Evolutionary conservation across 108 stramenopile species (phyloP).

Genomic region (Conticribra guillardii): DNA sequence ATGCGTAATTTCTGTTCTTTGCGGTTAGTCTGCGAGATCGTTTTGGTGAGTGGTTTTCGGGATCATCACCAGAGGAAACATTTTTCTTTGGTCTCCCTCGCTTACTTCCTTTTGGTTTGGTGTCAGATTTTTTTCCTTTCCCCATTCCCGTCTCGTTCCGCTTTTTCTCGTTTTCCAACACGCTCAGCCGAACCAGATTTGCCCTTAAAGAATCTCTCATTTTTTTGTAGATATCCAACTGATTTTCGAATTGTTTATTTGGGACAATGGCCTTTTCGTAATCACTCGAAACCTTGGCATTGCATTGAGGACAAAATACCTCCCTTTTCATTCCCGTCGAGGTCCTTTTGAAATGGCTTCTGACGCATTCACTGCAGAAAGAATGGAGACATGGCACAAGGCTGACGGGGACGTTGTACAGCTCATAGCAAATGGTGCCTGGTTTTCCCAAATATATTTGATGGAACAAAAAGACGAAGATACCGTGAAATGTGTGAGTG

Average conservation of each 20-base stretch:
- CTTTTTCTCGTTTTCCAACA: constrained; percentile 16
- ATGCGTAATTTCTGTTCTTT: neutral
- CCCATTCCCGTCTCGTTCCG: neutral
- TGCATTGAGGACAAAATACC: constrained; percentile 30
- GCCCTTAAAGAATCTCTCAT: constrained; percentile 15
- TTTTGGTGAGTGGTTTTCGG: constrained; percentile 5
- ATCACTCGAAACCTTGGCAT: constrained; percentile 17
- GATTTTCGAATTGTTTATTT: constrained; percentile 18
- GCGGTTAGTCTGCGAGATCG: constrained; percentile 14
- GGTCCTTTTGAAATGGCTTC: constrained; percentile 29
- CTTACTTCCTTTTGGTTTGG: no score
- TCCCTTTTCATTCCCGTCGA: constrained; percentile 27
- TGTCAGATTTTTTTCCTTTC: no score
- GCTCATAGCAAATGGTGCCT: constrained; percentile 54
- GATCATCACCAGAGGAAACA: no score
- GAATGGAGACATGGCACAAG: constrained; percentile 57
- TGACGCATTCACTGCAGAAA: constrained; percentile 67
- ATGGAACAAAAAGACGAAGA: no score
- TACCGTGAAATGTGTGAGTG: no score
- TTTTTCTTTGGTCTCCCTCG: no score
- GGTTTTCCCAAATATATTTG: no score
- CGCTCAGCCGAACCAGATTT: constrained; percentile 27
- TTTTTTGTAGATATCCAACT: constrained; percentile 26
- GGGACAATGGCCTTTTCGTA: constrained; percentile 29
- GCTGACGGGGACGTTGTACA: constrained; percentile 49